Percentiles rank a stretch among this genome's conserved stretches.
phyloP scores from a whole-genome alignment of 768 basidiomycete species.

The Gymnopilus dilepis region DNA sequence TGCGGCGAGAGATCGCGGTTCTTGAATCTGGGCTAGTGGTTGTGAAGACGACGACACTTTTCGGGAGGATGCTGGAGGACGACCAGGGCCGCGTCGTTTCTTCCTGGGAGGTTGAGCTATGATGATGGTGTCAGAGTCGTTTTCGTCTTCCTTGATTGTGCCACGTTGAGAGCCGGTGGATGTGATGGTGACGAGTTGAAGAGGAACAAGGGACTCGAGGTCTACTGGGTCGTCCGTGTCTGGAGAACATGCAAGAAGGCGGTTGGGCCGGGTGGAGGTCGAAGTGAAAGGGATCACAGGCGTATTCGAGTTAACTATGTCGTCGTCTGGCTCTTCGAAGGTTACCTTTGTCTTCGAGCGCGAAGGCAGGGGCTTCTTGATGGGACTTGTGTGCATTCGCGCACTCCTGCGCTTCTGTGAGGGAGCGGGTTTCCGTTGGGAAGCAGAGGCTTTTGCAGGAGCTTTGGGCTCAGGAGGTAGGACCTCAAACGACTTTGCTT shows the following conservation, averaged over 20 bases:
- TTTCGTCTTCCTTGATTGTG: background rate
- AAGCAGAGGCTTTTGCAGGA: background rate
- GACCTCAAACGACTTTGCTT: slow-evolving; percentile 30
- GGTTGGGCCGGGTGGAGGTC: slow-evolving; percentile 21
- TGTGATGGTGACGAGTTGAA: background rate
- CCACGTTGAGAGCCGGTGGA: background rate
- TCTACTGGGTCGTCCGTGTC: slow-evolving; percentile 34
- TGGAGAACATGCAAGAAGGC: slow-evolving; percentile 44
- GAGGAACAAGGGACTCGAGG: slow-evolving; percentile 26
- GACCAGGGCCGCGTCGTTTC: slow-evolving; percentile 5
- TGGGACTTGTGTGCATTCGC: slow-evolving; percentile 17
- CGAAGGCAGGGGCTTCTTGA: background rate
- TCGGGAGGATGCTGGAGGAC: background rate
- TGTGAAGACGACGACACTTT: slow-evolving; percentile 4
- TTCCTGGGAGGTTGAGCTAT: slow-evolving; percentile 18
- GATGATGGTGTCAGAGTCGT: slow-evolving; percentile 13
- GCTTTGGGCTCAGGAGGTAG: background rate
- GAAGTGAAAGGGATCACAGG: slow-evolving; percentile 12
- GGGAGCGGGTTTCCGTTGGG: background rate
- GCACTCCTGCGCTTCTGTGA: slow-evolving; percentile 10
- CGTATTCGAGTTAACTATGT: background rate
- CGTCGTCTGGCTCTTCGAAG: background rate
- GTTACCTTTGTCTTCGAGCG: background rate
- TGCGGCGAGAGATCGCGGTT: slow-evolving; percentile 10
- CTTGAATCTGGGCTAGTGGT: background rate